Base-by-base conservation (phyloP, 192 early-diverging fungal species). In the Podila horticola region DNA sequence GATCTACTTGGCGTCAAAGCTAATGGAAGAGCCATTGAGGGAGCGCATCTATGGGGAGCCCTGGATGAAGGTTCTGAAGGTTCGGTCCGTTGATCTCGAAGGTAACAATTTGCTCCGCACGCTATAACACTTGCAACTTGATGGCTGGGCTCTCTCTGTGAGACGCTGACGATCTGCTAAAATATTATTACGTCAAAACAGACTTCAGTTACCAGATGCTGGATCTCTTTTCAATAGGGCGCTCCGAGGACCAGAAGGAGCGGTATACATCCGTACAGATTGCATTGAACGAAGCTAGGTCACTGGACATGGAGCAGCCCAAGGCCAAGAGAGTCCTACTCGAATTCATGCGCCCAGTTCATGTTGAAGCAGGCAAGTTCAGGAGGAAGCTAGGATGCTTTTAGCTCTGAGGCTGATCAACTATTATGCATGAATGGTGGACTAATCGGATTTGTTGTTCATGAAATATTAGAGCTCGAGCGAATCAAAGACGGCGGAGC, bases 21-120 rank as follows among this genome's bases (percentile, higher is more conserved):
- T 90, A 60, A 73, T 62, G 64, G 79, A 62, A 60, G 84, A 81
- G 60, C 79, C 62, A 58, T 88, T 86, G 55, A 69, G 55, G 11
- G 75, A 72, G 33, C 69, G 81, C 17, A 61, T 71, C 26, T 58
- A 81, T 57, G 75, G 79, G 0, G 70, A 83, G 13, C 81, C 85
- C 20, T 90, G 89, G 89, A 83, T 85, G 69, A 82, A 86, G 36
- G 52, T 83, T 3, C 83, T 85, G 41, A 66, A 83, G 58, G 84
- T 79, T 11, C 74, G 85, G 57, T 83, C 85, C 29, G 88, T 86
- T 19, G 89, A 90, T 71, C 84, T 90, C 28, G 88, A 90, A 84
- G 89, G 89, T 90, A 86, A 61, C 28, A 45, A 17, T 45, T 45
- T 45, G 41, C 15, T 15, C 41, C 41, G 41, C 41, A 45, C 41